These are phyloP conservation scores for Tremellales sp. DNA, from an alignment of 1,284 basidiomycete species.

Conservation along the genomic window DNA sequence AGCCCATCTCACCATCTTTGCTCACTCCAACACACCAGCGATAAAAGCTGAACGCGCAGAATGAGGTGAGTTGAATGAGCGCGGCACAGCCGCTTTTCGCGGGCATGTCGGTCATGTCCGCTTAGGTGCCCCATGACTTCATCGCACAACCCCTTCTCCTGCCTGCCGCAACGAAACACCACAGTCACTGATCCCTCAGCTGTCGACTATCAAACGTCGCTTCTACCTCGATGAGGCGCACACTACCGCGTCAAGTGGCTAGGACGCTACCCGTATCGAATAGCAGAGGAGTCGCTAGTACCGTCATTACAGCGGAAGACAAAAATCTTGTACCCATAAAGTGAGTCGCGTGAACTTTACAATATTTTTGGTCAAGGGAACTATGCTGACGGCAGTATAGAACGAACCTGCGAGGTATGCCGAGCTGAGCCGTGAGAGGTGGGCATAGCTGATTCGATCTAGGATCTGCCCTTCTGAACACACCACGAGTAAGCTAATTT, in stretches of 20 bases:
- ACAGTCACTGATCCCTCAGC: neutral
- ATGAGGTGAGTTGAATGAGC: neutral
- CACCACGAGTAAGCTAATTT: slow-evolving; percentile 28
- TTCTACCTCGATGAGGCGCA: neutral
- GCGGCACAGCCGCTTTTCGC: too few species aligned
- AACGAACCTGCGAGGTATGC: slow-evolving; percentile 30
- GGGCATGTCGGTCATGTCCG: too few species aligned
- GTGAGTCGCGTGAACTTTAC: slow-evolving; percentile 9
- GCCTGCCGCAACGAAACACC: neutral
- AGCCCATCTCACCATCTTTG: neutral
- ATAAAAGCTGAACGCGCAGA: neutral
- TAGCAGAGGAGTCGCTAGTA: slow-evolving; percentile 7
- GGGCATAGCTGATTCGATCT: neutral
- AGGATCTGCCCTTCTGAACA: slow-evolving; percentile 39
- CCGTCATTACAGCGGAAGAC: slow-evolving; percentile 14
- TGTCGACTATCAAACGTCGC: neutral
- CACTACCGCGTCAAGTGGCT: neutral
- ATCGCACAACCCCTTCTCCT: neutral
- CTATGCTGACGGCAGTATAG: slow-evolving; percentile 6
- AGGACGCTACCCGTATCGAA: neutral
- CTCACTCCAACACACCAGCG: neutral
- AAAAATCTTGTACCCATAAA: slow-evolving; percentile 38
- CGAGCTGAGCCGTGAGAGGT: neutral
- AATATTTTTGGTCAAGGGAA: neutral
- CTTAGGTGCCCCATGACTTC: too few species aligned